Evolutionary conservation across 2,329 filamentous ascomycete species (phyloP), one percentile per base, ranked within the genome.

Genomic region (Arthrobotrys sinensis): DNA sequence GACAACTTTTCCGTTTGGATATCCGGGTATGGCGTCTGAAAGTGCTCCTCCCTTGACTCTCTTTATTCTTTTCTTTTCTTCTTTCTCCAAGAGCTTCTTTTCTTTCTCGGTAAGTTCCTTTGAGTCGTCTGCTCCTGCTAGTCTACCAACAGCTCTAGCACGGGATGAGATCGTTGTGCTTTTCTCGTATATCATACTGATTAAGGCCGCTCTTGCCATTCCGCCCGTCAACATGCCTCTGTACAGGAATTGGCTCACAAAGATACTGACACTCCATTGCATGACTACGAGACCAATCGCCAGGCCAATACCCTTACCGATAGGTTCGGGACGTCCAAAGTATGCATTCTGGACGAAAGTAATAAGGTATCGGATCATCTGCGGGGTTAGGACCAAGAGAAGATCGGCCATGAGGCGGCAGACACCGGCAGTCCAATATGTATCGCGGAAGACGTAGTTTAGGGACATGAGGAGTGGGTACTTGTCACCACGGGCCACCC

Each of bases 231-330:
- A 92, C 82, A 99, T 98, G 3, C 94, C 89, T 60, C 93, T 89
- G 84, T 98, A 96, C 86, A 99, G 98, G 84, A 99, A 99, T 85
- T 99, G 96, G 84, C 98, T 95, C 75, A 99, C 89, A 86, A 91
- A 94, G 70, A 90, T 90, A 0, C 96, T 99, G 85, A 98, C 96
- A 63, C 91, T 88, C 34, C 94, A 88, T 14, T 94, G 97, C 16
- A 95, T 91, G 2, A 89, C 86, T 83, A 99, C 98, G 95, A 99
- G 99, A 71, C 90, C 92, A 80, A 97, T 83, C 0, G 94, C 93
- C 82, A 99, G 97, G n/a, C 93, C 91, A 38, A 92, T 92, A 80
- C 96, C 96, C 83, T 94, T 89, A 81, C 96, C 90, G 3, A 96
- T 94, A 83, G 97, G 89, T 3, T 91, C 92, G 8, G 86, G 84